Conservation (phyloP, 768 basidiomycete genomes). For the Dictyophora rubrovolvata region DNA sequence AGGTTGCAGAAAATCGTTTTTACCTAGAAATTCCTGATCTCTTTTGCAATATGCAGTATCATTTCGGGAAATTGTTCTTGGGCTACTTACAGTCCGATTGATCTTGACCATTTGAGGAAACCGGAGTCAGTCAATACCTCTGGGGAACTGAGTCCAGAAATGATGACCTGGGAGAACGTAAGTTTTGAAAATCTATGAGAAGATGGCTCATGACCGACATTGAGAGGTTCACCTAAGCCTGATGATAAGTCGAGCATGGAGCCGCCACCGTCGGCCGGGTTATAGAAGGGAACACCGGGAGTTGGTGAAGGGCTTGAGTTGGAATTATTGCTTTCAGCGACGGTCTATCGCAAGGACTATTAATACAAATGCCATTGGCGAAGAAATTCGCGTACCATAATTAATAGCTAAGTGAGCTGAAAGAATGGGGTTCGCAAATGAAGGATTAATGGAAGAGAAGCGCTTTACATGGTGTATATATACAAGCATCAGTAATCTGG, state of each 20-base stretch:
- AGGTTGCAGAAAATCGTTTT: background rate
- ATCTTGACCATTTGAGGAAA: slow-evolving; percentile 10
- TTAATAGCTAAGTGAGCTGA: no score
- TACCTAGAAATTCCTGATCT: slow-evolving; percentile 6
- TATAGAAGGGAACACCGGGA: background rate
- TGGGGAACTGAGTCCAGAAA: slow-evolving; percentile 10
- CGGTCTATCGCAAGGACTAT: no score
- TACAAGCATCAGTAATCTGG: no score
- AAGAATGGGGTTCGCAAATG: no score
- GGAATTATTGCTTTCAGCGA: no score
- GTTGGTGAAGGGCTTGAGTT: background rate
- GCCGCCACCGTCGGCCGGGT: slow-evolving; percentile 6
- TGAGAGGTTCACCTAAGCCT: slow-evolving; percentile 8
- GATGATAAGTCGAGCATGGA: slow-evolving; percentile 3
- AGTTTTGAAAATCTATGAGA: background rate
- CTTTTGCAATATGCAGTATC: background rate
- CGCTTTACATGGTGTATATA: no score
- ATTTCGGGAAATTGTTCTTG: no score
- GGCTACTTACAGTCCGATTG: slow-evolving; percentile 3
- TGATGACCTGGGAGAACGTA: slow-evolving; percentile 10
- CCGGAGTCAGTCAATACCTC: slow-evolving; percentile 10
- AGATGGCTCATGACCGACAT: background rate
- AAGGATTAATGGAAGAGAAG: no score
- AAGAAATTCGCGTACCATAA: no score
- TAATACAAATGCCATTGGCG: no score